Percentiles rank a stretch among this genome's conserved stretches.
Evolutionary conservation across 768 basidiomycete genomes (phyloP).

Genomic region (Hygrocybe punicea): DNA sequence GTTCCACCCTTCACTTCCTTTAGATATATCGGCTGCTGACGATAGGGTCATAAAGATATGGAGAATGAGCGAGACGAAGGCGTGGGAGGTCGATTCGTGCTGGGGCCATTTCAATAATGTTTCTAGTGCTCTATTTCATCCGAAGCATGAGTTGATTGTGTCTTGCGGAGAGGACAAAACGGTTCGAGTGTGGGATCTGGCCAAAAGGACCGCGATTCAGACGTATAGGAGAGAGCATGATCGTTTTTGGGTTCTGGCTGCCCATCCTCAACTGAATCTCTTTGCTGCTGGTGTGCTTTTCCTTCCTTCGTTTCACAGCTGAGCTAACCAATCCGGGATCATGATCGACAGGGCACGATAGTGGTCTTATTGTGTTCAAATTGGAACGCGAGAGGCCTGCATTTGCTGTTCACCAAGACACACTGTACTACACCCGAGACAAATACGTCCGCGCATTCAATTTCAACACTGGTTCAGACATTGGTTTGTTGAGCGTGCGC

Average conservation of each 20-base stretch:
- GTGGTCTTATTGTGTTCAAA: slow-evolving; percentile 97
- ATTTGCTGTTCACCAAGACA: slow-evolving; percentile 87
- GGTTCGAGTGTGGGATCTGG: slow-evolving; percentile 97
- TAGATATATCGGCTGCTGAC: slow-evolving; percentile 95
- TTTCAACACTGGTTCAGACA: slow-evolving; percentile 85
- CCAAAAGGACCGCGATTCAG: slow-evolving; percentile 92
- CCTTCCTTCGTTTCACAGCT: neutral
- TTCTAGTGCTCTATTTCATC: slow-evolving; percentile 91
- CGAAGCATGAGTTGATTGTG: slow-evolving; percentile 94
- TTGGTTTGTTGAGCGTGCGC: slow-evolving; percentile 87
- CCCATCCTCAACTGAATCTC: slow-evolving; percentile 94
- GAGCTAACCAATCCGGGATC: neutral
- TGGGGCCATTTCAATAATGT: slow-evolving; percentile 99
- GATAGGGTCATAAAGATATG: slow-evolving; percentile 98
- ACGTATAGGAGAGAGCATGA: slow-evolving; percentile 97
- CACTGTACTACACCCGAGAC: slow-evolving; percentile 93
- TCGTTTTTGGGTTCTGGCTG: slow-evolving; percentile 95
- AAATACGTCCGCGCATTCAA: slow-evolving; percentile 97
- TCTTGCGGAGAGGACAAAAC: slow-evolving; percentile 99
- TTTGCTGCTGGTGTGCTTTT: slow-evolving; percentile 75
- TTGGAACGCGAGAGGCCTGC: slow-evolving; percentile 97
- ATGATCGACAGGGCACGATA: slow-evolving; percentile 61
- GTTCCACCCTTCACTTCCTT: slow-evolving; percentile 94
- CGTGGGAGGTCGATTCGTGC: slow-evolving; percentile 99
- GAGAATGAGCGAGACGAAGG: slow-evolving; percentile 98